Evolutionary conservation across 768 basidiomycete species (phyloP).

Genomic region (Amanita pallidorosea): DNA sequence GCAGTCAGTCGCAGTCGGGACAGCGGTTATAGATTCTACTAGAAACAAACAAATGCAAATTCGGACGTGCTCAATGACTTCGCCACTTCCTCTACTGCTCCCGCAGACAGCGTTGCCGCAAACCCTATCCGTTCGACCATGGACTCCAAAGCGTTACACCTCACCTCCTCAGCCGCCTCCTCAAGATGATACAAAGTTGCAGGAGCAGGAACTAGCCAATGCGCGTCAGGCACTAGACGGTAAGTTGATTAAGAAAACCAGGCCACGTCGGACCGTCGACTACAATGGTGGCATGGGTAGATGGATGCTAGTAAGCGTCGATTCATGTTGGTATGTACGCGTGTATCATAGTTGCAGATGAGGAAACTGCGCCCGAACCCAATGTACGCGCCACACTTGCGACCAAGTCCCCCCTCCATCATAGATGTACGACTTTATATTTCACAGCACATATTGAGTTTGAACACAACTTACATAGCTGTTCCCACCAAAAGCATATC

Average conservation of each 20-base stretch:
- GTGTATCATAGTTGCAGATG: constrained; percentile 28
- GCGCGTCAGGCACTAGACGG: constrained; percentile 67
- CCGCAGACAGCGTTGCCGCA: constrained; percentile 31
- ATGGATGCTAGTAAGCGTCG: constrained; percentile 63
- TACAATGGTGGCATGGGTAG: constrained; percentile 84
- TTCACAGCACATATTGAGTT: constrained; percentile 12
- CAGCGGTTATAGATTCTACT: not conserved
- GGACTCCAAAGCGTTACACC: constrained; percentile 65
- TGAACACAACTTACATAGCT: constrained; percentile 38
- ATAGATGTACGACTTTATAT: constrained; percentile 56
- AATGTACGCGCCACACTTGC: constrained; percentile 61
- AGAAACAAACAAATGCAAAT: not conserved
- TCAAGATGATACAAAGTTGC: constrained; percentile 60
- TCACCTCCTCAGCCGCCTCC: constrained; percentile 72
- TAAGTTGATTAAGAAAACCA: constrained; percentile 80
- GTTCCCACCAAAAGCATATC: constrained; percentile 89
- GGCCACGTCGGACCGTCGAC: constrained; percentile 90
- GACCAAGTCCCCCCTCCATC: constrained; percentile 82
- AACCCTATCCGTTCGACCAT: constrained; percentile 38
- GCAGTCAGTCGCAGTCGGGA: not conserved
- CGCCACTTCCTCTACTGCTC: constrained; percentile 41
- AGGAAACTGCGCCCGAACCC: constrained; percentile 74
- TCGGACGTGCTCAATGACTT: not conserved
- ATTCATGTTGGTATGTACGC: not conserved
- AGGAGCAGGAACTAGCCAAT: constrained; percentile 73